Evolutionary conservation across 371 early-diverging fungal species (phyloP).

Genomic region (Syncephalastrum contaminatum): DNA sequence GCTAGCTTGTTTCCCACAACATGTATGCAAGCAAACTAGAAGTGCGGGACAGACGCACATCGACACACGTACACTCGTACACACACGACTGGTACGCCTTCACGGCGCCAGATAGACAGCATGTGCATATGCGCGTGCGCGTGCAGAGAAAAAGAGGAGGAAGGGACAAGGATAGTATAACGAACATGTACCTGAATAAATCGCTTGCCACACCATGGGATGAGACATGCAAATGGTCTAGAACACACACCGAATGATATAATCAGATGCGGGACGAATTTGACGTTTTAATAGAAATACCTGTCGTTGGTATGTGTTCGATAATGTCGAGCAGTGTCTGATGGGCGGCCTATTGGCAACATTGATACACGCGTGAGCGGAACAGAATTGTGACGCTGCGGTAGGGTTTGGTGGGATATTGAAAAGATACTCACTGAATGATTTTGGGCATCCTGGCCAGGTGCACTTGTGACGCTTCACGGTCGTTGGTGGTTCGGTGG

Average conservation of each 20-base stretch:
- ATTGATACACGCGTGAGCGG: constrained; percentile 1
- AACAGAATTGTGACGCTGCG: background rate
- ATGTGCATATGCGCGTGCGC: background rate
- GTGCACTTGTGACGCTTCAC: constrained; percentile 32
- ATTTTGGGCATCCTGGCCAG: constrained; percentile 28
- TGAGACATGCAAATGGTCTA: constrained; percentile 66
- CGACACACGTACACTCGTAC: background rate
- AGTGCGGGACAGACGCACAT: background rate
- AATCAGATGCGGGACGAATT: background rate
- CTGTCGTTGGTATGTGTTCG: constrained; percentile 80
- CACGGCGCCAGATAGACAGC: background rate
- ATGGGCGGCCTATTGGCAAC: constrained; percentile 51
- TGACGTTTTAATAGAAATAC: constrained; percentile 18
- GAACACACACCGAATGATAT: constrained; percentile 17
- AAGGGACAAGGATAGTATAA: background rate
- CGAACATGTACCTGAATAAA: constrained; percentile 64
- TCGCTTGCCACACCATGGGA: constrained; percentile 66
- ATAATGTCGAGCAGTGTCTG: constrained; percentile 73
- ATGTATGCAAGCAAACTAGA: constrained; percentile 4
- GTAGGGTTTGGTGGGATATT: too few relatives aligned
- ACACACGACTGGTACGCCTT: background rate
- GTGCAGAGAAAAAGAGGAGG: constrained; percentile 1
- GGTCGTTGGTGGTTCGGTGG: constrained; percentile 33
- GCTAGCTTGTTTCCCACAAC: too few relatives aligned
- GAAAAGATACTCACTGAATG: constrained; percentile 23